Evolutionary conservation across 2,329 filamentous ascomycete genomes (phyloP).

Genomic region (Apiospora hydei): DNA sequence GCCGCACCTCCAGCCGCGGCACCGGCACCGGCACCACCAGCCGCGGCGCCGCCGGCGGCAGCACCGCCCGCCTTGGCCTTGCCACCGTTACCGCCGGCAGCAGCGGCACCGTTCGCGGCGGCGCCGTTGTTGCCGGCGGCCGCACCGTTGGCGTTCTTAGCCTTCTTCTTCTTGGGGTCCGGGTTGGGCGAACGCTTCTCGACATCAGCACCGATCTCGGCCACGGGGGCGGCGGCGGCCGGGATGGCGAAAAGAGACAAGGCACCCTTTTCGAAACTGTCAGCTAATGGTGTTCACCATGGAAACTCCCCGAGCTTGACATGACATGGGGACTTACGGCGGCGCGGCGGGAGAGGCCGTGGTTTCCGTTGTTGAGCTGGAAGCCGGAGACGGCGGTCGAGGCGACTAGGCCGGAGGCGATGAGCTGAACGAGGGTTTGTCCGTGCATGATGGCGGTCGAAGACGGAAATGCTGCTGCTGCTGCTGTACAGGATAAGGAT

Average conservation of each 20-base stretch:
- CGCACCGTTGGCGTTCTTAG: neutral
- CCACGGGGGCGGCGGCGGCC: neutral
- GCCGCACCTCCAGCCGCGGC: neutral
- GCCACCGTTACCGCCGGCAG: no score
- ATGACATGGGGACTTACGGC: no score
- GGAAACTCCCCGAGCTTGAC: no score
- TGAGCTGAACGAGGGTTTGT: neutral
- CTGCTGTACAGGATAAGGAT: neutral
- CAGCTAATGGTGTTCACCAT: no score
- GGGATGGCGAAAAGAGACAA: slow-evolving; percentile 5
- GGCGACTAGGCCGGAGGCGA: slow-evolving; percentile 21
- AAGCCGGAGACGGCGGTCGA: slow-evolving; percentile 20
- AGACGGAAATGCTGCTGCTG: neutral
- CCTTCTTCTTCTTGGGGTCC: slow-evolving; percentile 22
- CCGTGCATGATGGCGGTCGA: slow-evolving; percentile 9
- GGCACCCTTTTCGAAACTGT: no score
- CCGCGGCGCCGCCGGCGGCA: neutral
- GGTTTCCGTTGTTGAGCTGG: slow-evolving; percentile 18
- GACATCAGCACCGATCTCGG: neutral
- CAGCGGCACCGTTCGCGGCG: no score
- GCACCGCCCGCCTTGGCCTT: neutral
- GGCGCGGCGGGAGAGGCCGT: neutral
- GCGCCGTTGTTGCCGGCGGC: no score
- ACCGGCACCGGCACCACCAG: neutral
- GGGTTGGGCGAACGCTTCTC: neutral